Evolutionary conservation across 2,329 filamentous ascomycete species (phyloP).

Genomic region (Pleoardoris graminearum): DNA sequence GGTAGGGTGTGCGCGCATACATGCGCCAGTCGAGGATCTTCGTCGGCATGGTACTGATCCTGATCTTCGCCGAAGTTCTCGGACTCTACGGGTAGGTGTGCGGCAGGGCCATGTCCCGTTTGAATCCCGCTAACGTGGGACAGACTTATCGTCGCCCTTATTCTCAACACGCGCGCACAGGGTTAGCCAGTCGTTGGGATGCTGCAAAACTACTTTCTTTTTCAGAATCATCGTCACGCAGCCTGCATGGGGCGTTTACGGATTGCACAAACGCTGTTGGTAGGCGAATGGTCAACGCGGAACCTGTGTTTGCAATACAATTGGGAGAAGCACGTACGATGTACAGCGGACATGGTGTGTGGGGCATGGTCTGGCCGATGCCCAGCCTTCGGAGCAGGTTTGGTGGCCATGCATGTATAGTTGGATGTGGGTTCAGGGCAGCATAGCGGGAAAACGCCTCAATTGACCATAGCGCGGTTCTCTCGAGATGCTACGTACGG

Average conservation of each 20-base stretch:
- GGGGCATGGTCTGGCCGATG: too few relatives aligned
- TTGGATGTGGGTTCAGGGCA: neutral
- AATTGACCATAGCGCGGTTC: constrained; percentile 2
- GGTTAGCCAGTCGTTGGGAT: constrained; percentile 43
- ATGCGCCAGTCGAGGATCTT: constrained; percentile 97
- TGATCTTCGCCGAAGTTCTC: constrained; percentile 97
- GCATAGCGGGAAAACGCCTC: neutral
- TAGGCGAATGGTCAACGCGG: neutral
- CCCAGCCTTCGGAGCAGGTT: too few relatives aligned
- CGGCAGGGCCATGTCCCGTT: neutral
- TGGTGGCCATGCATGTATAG: neutral
- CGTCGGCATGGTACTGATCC: constrained; percentile 96
- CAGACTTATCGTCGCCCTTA: constrained; percentile 88
- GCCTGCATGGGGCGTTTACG: constrained; percentile 30
- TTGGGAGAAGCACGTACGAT: neutral
- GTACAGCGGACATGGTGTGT: too few relatives aligned
- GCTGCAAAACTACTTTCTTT: constrained; percentile 37
- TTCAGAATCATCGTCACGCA: constrained; percentile 25
- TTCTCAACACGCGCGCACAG: constrained; percentile 85
- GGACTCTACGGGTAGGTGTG: constrained; percentile 85
- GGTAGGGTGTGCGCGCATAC: constrained; percentile 80
- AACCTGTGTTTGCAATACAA: too few relatives aligned
- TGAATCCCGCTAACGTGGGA: constrained; percentile 16
- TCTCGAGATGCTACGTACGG: too few relatives aligned
- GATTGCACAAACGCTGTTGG: constrained; percentile 4